phyloP scores from a whole-genome alignment of 306 rosid species.

The Medicago arabica region DNA sequence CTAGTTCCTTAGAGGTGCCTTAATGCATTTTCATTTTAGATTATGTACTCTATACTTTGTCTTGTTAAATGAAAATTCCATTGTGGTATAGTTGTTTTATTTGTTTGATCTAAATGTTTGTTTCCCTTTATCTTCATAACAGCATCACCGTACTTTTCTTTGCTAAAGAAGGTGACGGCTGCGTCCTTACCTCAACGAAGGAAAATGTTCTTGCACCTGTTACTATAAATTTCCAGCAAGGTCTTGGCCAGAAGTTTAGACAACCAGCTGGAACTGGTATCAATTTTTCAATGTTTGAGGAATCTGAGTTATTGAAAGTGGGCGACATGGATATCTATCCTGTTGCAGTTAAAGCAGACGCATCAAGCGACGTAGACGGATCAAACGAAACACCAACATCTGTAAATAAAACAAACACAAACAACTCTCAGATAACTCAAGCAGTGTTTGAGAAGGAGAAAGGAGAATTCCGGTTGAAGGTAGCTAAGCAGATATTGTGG shows the following conservation, averaged over 20 bases:
- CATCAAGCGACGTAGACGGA: constrained; percentile 56
- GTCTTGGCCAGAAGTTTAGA: constrained; percentile 94
- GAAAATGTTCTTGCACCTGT: constrained; percentile 67
- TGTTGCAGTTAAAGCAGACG: constrained; percentile 86
- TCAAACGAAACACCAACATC: constrained; percentile 58
- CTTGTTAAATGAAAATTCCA: too few species aligned
- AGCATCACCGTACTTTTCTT: constrained; percentile 86
- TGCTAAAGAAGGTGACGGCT: constrained; percentile 88
- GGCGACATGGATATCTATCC: constrained; percentile 73
- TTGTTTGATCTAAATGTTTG: constrained; percentile 39
- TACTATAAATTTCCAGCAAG: constrained; percentile 73
- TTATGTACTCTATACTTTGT: too few species aligned
- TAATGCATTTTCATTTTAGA: too few species aligned
- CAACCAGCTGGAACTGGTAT: constrained; percentile 86
- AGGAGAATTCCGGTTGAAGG: constrained; percentile 84
- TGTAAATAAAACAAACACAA: constrained; percentile 39
- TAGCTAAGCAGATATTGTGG: constrained; percentile 90
- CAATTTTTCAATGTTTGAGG: constrained; percentile 69
- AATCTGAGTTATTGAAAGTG: constrained; percentile 67
- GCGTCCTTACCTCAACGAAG: constrained; percentile 71
- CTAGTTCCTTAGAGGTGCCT: too few species aligned
- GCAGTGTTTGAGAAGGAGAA: constrained; percentile 89
- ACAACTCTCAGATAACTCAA: constrained; percentile 90
- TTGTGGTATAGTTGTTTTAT: constrained; percentile 9
- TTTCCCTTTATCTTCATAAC: constrained; percentile 50